Base-by-base conservation (phyloP, 495 filamentous ascomycete species). In the Clavariopsis aquatica region DNA sequence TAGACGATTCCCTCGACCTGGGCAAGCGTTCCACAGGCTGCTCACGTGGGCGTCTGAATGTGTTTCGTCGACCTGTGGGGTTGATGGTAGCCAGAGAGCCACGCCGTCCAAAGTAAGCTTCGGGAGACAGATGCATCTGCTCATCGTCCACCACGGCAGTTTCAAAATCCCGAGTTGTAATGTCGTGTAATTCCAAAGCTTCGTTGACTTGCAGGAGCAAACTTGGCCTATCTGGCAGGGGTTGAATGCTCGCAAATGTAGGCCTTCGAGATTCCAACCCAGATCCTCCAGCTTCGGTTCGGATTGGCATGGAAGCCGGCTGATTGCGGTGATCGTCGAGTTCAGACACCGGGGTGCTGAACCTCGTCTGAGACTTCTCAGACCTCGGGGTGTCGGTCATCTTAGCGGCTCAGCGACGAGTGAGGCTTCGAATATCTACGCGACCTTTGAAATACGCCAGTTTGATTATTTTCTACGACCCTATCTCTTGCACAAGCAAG, bases 291-390 rank as follows among this genome's bases (percentile, higher is more conserved):
- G 34, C 38, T n/a, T 82, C 87, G 72, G 75, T 84, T 53, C 84
- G 82, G 3, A n/a, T n/a, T 27, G 88, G 86, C 19, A 87, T 76
- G 31, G 89, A 85, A 26, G 86, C 76, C 34, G 87, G 74, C 71
- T 96, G 92, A 72, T 88, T 82, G 49, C 92, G 90, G 78, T 98
- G 92, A 72, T 98, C 94, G 74, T 98, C 94, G 12, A 98, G 81
- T 71, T 96, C 91, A 53, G 89, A 87, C 23, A 92, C 89, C 1
- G 93, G 91, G 47, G 89, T 91, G 73, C 87, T 89, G 78, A 83
- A 85, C 67, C 84, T 76, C 57, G 84, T 85, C 56, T 82, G 77
- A 62, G 73, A 79, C 69, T 76, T 78, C 53, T 87, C 86, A 38
- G 87, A 87, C 51, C 78, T 77, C 57, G 85, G 83, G 53, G 85